phyloP scores from a whole-genome alignment of 352 stramenopile genomes.

The Phytophthora chlamydospora region DNA sequence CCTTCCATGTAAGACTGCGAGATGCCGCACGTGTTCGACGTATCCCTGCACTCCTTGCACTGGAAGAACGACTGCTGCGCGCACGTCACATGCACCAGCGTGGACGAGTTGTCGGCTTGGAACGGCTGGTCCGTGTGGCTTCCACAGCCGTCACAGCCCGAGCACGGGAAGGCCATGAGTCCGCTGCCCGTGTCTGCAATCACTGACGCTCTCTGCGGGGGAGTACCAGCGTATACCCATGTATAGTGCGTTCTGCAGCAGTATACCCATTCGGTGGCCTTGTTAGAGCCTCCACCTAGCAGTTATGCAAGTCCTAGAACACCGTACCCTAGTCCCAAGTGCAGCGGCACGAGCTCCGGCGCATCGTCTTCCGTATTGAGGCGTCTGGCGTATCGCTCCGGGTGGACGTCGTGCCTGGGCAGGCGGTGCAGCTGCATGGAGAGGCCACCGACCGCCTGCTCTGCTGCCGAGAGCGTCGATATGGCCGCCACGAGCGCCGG shows the following conservation, averaged over 20 bases:
- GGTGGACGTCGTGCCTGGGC: slow-evolving; percentile 34
- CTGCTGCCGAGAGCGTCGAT: slow-evolving; percentile 1
- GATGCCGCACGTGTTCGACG: slow-evolving; percentile 66
- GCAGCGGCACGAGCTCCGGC: slow-evolving; percentile 68
- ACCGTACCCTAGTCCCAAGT: slow-evolving; percentile 65
- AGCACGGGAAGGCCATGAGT: slow-evolving; percentile 85
- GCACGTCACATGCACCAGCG: slow-evolving; percentile 75
- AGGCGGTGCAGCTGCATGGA: slow-evolving; percentile 55
- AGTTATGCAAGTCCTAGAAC: background rate
- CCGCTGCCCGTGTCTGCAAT: slow-evolving; percentile 85
- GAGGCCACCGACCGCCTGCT: slow-evolving; percentile 28
- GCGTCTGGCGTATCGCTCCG: slow-evolving; percentile 54
- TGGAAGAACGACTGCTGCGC: slow-evolving; percentile 52
- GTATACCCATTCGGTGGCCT: background rate
- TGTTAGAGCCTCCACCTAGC: slow-evolving; percentile 6
- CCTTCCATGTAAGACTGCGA: slow-evolving; percentile 87
- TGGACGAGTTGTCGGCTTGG: slow-evolving; percentile 60
- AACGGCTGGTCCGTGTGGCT: slow-evolving; percentile 82
- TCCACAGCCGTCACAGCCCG: slow-evolving; percentile 71
- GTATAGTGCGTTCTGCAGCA: slow-evolving; percentile 78
- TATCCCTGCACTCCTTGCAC: slow-evolving; percentile 52
- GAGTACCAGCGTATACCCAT: slow-evolving; percentile 82
- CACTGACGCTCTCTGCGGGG: slow-evolving; percentile 80
- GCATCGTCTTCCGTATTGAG: slow-evolving; percentile 39
- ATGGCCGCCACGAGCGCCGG: slow-evolving; percentile 18